Evolutionary conservation across 208 protist genomes (phyloP).

Genomic region (Leptomonas seymouri): DNA sequence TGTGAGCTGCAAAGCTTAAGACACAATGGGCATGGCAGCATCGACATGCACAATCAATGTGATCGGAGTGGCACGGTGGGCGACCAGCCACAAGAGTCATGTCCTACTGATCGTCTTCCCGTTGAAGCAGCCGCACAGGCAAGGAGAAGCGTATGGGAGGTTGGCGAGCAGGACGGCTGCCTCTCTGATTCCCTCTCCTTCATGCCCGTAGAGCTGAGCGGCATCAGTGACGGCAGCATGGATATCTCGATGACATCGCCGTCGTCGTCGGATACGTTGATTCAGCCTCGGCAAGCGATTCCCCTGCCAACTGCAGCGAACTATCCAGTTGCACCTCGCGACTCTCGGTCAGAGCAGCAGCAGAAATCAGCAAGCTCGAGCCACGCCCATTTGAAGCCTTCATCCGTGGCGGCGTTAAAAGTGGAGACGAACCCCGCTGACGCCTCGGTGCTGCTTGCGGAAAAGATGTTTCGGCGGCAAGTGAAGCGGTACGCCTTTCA

Average conservation of each 20-base stretch:
- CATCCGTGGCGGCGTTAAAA: background rate
- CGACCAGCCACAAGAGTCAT: background rate
- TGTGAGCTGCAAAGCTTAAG: too few relatives aligned
- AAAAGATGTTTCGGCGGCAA: background rate
- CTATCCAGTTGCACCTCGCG: background rate
- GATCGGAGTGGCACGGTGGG: too few relatives aligned
- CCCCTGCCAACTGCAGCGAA: conserved; percentile 14
- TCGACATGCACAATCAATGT: too few relatives aligned
- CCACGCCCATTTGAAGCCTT: background rate
- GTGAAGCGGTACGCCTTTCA: conserved; percentile 9
- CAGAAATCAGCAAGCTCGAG: background rate
- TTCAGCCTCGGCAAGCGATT: conserved; percentile 13
- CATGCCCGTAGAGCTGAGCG: background rate
- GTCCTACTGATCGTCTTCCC: conserved; percentile 3
- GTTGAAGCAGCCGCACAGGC: conserved; percentile 5
- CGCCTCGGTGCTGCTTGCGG: background rate
- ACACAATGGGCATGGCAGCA: too few relatives aligned
- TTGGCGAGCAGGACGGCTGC: conserved; percentile 9
- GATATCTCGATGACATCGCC: conserved; percentile 18
- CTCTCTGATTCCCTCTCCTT: conserved; percentile 4
- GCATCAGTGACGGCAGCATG: conserved; percentile 1
- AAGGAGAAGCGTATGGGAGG: conserved; percentile 14
- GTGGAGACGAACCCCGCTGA: background rate
- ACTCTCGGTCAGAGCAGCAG: background rate
- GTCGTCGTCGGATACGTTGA: conserved; percentile 6